phyloP scores from a whole-genome alignment of 2,329 filamentous ascomycete genomes.

The Mycosphaerelloides madeirae region DNA sequence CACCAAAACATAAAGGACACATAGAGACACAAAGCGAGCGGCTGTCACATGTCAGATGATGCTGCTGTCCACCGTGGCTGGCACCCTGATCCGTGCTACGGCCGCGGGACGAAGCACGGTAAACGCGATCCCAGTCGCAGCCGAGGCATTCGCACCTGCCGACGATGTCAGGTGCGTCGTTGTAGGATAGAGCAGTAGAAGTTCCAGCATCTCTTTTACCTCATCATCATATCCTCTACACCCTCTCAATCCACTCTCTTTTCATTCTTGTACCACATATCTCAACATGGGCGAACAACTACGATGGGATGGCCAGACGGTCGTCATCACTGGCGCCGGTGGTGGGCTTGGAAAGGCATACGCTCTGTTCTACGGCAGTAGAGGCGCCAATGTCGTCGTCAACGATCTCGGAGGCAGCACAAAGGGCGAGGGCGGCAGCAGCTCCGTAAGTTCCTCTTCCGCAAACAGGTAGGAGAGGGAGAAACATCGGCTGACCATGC shows the following conservation, averaged over 20 bases:
- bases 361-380: constrained; percentile 81
- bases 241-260: constrained; percentile 3
- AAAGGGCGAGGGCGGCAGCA: constrained; percentile 87
- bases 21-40: too few species aligned
- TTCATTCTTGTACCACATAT: constrained; percentile 7
- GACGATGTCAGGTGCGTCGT: too few species aligned
- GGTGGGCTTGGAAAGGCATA: constrained; percentile 79
- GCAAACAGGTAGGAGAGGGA: neutral
- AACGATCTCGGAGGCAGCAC: constrained; percentile 93
- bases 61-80: too few species aligned
- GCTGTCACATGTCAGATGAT: too few species aligned
- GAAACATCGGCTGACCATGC: constrained; percentile 4
- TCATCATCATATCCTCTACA: constrained; percentile 7
- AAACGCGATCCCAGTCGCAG: too few species aligned
- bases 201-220: neutral
- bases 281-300: constrained; percentile 60
- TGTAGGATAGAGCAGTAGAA: neutral
- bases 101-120: too few species aligned
- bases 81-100: too few species aligned
- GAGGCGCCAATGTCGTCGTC: constrained; percentile 91
- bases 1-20: too few species aligned
- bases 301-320: constrained; percentile 82
- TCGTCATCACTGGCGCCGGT: constrained; percentile 81
- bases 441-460: constrained; percentile 37
- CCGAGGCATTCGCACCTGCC: too few species aligned